Percentiles rank a stretch among this genome's conserved stretches.
Conservation (phyloP, 2,329 filamentous ascomycete genomes). For the Diaporthe citrichinensis region DNA sequence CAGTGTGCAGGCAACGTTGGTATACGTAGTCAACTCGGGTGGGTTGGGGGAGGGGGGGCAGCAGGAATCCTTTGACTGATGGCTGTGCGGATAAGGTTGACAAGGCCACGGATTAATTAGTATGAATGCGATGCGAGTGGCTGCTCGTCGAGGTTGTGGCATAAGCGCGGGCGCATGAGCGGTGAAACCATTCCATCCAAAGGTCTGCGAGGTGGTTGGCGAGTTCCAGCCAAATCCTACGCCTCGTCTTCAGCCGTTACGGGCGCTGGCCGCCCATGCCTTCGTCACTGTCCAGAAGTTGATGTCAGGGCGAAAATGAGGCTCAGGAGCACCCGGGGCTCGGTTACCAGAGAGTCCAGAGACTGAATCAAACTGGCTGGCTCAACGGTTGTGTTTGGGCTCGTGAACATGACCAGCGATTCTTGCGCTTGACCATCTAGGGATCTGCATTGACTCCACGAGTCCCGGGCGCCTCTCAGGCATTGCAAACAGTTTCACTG, state of each 20-base stretch:
- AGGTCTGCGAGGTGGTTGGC: slow-evolving; percentile 24
- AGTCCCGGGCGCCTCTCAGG: slow-evolving; percentile 19
- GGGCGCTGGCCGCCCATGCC: slow-evolving; percentile 8
- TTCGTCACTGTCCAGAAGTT: slow-evolving; percentile 3
- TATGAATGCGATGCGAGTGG: slow-evolving; percentile 31
- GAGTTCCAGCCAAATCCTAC: slow-evolving; percentile 24
- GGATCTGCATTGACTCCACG: slow-evolving; percentile 34
- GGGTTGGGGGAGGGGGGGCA: slow-evolving; percentile 14
- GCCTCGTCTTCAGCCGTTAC: slow-evolving; percentile 21
- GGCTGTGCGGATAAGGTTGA: slow-evolving; percentile 34
- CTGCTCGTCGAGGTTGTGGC: slow-evolving; percentile 17
- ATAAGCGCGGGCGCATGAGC: slow-evolving; percentile 32
- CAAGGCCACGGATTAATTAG: slow-evolving; percentile 29
- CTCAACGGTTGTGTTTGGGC: slow-evolving; percentile 19
- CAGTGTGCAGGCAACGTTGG: slow-evolving; percentile 7
- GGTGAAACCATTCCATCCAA: slow-evolving; percentile 31
- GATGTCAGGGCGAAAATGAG: slow-evolving; percentile 12
- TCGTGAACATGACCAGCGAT: slow-evolving; percentile 6
- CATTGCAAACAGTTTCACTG: slow-evolving; percentile 16
- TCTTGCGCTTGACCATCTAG: slow-evolving; percentile 24
- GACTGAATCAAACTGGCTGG: slow-evolving; percentile 12
- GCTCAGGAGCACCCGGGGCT: not conserved
- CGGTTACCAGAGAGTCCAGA: not conserved
- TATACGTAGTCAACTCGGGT: slow-evolving; percentile 1
- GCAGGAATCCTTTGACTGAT: slow-evolving; percentile 20